Conservation (phyloP, 2,329 filamentous ascomycete species). For the Fusarium sp. region DNA sequence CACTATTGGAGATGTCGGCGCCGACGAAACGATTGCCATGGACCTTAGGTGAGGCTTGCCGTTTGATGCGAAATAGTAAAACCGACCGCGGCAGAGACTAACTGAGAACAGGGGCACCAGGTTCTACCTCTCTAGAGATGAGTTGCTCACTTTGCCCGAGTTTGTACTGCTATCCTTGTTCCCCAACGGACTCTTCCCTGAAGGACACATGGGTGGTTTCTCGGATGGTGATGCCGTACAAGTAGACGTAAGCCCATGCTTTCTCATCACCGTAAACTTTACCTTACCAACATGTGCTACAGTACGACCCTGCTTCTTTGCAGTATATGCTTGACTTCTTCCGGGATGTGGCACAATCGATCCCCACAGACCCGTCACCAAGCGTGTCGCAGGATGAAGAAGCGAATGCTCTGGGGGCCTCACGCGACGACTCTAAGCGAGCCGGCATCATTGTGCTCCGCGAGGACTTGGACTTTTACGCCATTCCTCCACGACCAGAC, state of each 20-base stretch:
- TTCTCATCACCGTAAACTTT: background rate
- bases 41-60: constrained; percentile 77
- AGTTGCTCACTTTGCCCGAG: constrained; percentile 92
- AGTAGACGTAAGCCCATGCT: constrained; percentile 79
- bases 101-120: constrained; percentile 75
- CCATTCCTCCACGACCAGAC: constrained; percentile 83
- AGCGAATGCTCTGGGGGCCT: constrained; percentile 70
- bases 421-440: constrained; percentile 81
- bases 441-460: constrained; percentile 96
- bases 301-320: constrained; percentile 96
- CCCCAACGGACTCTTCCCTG: constrained; percentile 96
- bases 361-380: constrained; percentile 76
- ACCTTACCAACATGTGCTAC: constrained; percentile 32
- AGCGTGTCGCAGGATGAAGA: constrained; percentile 69
- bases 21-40: constrained; percentile 93
- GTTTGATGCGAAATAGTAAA: background rate
- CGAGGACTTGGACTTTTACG: constrained; percentile 97
- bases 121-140: constrained; percentile 93
- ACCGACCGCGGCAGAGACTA: constrained; percentile 25
- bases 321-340: constrained; percentile 99
- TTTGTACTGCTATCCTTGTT: constrained; percentile 98
- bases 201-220: constrained; percentile 93
- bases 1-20: constrained; percentile 83
- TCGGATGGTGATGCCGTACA: constrained; percentile 93
- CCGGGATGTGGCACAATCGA: constrained; percentile 94